Conservation (phyloP, 306 rosid genomes). For the Heteromeles arbutifolia region DNA sequence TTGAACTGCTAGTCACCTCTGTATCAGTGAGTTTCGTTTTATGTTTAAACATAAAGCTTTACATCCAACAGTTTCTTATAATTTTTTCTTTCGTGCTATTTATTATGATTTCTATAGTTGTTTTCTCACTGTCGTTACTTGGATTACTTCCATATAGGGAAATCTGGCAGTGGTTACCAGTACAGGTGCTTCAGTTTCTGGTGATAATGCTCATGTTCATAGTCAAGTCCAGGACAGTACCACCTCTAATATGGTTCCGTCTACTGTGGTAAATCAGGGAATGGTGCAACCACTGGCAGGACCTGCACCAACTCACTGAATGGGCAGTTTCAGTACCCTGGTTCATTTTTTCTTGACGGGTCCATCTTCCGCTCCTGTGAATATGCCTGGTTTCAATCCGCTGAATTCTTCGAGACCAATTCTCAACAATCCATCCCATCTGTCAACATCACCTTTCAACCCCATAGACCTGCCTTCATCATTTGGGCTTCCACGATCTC, state of each 20-base stretch:
- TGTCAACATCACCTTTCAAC: slow-evolving; percentile 36
- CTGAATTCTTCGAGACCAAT: slow-evolving; percentile 36
- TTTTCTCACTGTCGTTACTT: slow-evolving; percentile 12
- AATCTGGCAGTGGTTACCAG: slow-evolving; percentile 51
- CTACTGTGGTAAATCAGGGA: slow-evolving; percentile 33
- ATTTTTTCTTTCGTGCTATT: not conserved
- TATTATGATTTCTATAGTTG: not conserved
- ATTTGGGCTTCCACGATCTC: slow-evolving; percentile 52
- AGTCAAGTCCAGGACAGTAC: slow-evolving; percentile 39
- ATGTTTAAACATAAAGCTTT: slow-evolving; percentile 5
- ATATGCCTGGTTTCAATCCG: slow-evolving; percentile 29
- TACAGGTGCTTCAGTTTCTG: slow-evolving; percentile 37
- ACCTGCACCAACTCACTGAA: slow-evolving; percentile 29
- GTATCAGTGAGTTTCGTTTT: slow-evolving; percentile 61
- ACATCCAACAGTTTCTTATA: not conserved
- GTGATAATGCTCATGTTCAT: slow-evolving; percentile 24
- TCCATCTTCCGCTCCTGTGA: slow-evolving; percentile 32
- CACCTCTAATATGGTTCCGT: slow-evolving; percentile 26
- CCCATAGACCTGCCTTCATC: slow-evolving; percentile 32
- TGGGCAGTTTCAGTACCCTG: slow-evolving; percentile 43
- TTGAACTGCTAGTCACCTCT: slow-evolving; percentile 73
- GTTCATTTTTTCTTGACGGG: slow-evolving; percentile 49
- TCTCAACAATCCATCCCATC: slow-evolving; percentile 34
- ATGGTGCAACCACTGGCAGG: slow-evolving; percentile 34
- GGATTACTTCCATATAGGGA: slow-evolving; percentile 45